phyloP scores from a whole-genome alignment of 2,329 filamentous ascomycete genomes.

The Thermomyces lanuginosus region DNA sequence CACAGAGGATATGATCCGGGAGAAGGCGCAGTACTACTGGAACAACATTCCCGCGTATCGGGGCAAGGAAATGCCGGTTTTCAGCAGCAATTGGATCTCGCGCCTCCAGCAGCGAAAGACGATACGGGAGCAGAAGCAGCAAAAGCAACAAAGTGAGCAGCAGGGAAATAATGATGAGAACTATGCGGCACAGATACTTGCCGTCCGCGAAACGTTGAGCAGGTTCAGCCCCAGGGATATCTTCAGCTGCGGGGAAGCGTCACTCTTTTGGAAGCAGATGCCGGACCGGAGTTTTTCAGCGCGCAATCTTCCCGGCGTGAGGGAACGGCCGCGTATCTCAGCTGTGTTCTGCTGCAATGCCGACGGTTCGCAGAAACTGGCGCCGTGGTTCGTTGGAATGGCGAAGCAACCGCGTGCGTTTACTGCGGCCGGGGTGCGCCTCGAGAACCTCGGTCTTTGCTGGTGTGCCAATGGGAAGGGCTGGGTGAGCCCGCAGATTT shows the following conservation, averaged over 20 bases:
- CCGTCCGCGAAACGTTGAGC: slow-evolving; percentile 7
- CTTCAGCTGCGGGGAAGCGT: slow-evolving; percentile 1
- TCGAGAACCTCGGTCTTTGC: slow-evolving; percentile 9
- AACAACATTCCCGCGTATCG: slow-evolving; percentile 7
- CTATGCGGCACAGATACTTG: too few relatives aligned
- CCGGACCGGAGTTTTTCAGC: slow-evolving; percentile 6
- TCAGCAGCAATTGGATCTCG: slow-evolving; percentile 10
- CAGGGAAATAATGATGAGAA: too few relatives aligned
- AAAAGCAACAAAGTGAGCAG: too few relatives aligned
- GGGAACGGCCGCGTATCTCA: slow-evolving; percentile 9
- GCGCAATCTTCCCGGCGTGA: slow-evolving; percentile 3
- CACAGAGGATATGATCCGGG: slow-evolving; percentile 5
- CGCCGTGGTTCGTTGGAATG: slow-evolving; percentile 10
- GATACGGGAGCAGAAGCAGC: slow-evolving; percentile 3
- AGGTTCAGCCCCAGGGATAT: slow-evolving; percentile 7
- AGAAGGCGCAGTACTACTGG: slow-evolving; percentile 9
- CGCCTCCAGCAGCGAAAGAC: slow-evolving; percentile 7
- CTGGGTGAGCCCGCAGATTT: slow-evolving; percentile 8
- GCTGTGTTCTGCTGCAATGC: slow-evolving; percentile 11
- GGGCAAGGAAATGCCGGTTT: slow-evolving; percentile 6
- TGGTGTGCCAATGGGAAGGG: slow-evolving; percentile 12
- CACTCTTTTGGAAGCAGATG: slow-evolving; percentile 1
- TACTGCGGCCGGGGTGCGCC: slow-evolving; percentile 7
- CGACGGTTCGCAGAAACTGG: slow-evolving; percentile 12
- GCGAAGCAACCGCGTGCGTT: slow-evolving; percentile 10